Evolutionary conservation across 2,329 filamentous ascomycete genomes (phyloP), one percentile per base, ranked within the genome.

Genomic region (Dendryphion nanum): DNA sequence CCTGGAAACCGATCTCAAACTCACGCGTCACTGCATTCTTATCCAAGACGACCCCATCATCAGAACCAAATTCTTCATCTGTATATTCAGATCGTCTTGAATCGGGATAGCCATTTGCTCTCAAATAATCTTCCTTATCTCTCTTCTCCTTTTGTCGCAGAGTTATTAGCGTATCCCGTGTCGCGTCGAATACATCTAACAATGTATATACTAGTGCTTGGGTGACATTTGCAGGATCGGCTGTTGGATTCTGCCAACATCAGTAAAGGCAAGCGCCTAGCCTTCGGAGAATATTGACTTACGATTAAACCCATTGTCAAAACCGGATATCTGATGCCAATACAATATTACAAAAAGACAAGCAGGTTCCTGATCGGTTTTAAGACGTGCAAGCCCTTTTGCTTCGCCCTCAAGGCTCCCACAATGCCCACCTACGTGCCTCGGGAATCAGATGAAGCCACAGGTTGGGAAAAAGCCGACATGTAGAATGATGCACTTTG

Each of bases 171-270:
- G 64, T 42, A 42, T 65, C 62, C 34, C 51, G 50, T 4, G 61
- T 56, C 15, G 61, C 59, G 40, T 64, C 60, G 30, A 65, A 61
- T n/a, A 63, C 57, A 28, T 59, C 60, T 26, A 60, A 34, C 24
- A 65, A 39, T 6, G 52, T 55, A 37, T 59, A 54, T 3, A 63
- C 54, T 10, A 65, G 51, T 18, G 51, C 45, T 39, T 65, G 58
- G 30, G 62, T 45, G 14, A 62, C 47, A 32, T 61, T 53, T 15
- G 48, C 45, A 12, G 57, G 51, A 48, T 63, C 57, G 16, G 39
- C 43, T 6, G 40, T 30, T 18, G 42, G 46, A 42, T 51, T 57
- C 58, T 63, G 35, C 17, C 29, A 10, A 14, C 18, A 24, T 57
- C 23, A 26, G 23, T 26, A 8, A 26, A 8, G 8, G n/a, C 14